phyloP scores from a whole-genome alignment of 257 asterid genomes.

The Nicotiana tabacum region DNA sequence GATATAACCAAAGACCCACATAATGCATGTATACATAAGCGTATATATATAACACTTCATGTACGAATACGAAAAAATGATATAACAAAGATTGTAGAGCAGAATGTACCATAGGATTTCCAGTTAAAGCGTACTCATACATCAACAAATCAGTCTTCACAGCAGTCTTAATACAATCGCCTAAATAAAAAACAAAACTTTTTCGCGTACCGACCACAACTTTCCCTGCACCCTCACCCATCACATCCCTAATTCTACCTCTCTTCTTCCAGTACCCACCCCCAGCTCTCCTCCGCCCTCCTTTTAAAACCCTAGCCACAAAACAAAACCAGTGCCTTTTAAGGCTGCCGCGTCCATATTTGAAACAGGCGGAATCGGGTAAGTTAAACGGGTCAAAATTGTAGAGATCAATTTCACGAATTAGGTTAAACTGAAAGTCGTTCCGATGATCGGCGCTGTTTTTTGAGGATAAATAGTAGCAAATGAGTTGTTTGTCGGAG shows the following conservation, averaged over 20 bases:
- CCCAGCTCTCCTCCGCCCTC: slow-evolving; percentile 20
- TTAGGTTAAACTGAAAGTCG: slow-evolving; percentile 16
- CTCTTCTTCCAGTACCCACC: slow-evolving; percentile 36
- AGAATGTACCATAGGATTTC: slow-evolving; percentile 27
- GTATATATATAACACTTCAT: background rate
- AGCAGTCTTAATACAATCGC: slow-evolving; percentile 18
- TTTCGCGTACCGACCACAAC: slow-evolving; percentile 31
- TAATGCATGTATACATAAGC: background rate
- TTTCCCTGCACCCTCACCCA: slow-evolving; percentile 24
- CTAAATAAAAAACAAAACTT: slow-evolving; percentile 32
- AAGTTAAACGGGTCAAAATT: slow-evolving; percentile 26
- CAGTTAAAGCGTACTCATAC: slow-evolving; percentile 33
- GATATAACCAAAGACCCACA: background rate
- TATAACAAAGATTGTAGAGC: background rate
- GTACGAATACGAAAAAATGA: background rate
- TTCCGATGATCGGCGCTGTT: slow-evolving; percentile 6
- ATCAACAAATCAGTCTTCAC: slow-evolving; percentile 35
- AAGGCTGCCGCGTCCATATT: slow-evolving; percentile 30
- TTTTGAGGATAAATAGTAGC: slow-evolving; percentile 32
- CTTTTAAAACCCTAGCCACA: slow-evolving; percentile 24
- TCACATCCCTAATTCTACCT: slow-evolving; percentile 26
- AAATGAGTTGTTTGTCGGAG: slow-evolving; percentile 32
- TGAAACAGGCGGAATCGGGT: slow-evolving; percentile 29
- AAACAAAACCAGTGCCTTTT: slow-evolving; percentile 38
- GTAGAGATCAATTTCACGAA: slow-evolving; percentile 34